phyloP scores from a whole-genome alignment of 2,329 filamentous ascomycete genomes.

The Colletotrichum shisoi region DNA sequence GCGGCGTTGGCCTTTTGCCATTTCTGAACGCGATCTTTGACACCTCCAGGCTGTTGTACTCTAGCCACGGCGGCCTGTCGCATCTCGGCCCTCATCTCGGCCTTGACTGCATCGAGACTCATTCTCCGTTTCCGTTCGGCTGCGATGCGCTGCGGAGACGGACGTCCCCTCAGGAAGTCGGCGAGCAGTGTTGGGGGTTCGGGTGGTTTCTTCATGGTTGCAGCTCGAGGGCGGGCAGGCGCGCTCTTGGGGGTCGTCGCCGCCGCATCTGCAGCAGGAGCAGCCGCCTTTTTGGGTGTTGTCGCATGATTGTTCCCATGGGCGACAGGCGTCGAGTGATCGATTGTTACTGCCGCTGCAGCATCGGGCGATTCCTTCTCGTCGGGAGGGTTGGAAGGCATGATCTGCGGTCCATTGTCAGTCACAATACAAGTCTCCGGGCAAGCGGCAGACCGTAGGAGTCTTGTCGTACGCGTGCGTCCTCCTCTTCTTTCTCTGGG shows the following conservation, averaged over 20 bases:
- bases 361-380: slow-evolving; percentile 33
- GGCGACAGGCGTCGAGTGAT: slow-evolving; percentile 23
- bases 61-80: slow-evolving; percentile 65
- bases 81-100: slow-evolving; percentile 61
- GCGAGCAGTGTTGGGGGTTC: slow-evolving; percentile 60
- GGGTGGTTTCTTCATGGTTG: slow-evolving; percentile 52
- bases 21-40: slow-evolving; percentile 79
- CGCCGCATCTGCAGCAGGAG: slow-evolving; percentile 5
- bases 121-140: slow-evolving; percentile 61
- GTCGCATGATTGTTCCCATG: slow-evolving; percentile 26
- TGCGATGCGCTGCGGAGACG: slow-evolving; percentile 62
- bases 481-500: slow-evolving; percentile 16
- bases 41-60: slow-evolving; percentile 70
- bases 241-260: slow-evolving; percentile 53
- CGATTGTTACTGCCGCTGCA: slow-evolving; percentile 17
- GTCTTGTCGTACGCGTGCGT: slow-evolving; percentile 23
- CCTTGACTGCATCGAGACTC: slow-evolving; percentile 64
- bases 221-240: slow-evolving; percentile 51
- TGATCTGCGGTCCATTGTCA: slow-evolving; percentile 35
- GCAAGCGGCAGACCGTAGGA: neutral
- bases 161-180: slow-evolving; percentile 67
- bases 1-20: slow-evolving; percentile 84
- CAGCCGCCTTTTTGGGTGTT: slow-evolving; percentile 29
- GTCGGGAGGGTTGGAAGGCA: slow-evolving; percentile 38
- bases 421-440: slow-evolving; percentile 3